Base-by-base conservation (phyloP, 73 alveolate genomes). In the Tetrahymena malaccensis region DNA sequence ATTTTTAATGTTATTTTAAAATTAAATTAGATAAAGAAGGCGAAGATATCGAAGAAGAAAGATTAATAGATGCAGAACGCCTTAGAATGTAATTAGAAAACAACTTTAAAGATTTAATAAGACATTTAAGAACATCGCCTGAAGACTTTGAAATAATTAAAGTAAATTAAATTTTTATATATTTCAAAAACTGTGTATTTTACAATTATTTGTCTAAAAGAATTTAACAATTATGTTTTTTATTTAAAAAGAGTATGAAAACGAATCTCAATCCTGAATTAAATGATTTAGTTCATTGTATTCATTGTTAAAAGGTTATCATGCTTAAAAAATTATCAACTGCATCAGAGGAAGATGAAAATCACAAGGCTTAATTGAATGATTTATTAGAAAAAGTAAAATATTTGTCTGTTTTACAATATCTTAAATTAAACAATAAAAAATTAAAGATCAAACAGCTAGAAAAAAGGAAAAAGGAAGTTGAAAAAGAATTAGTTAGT, bases 261-360 rank as follows among this genome's bases (percentile, higher is more conserved):
- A 50, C 97, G 22, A 95, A 95, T 93, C 55, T 95, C 84, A 95
- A 95, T 56, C 93, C 97, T 33, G 97, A 95, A 55, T 43, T 95
- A 70, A 95, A 94, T 89, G 97, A 95, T 89, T 95, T 95, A 35
- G 93, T 95, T 17, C 97, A 95, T 95, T 95, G 97, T 35, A 94
- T 95, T 34, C 93, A 95, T 27, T 95, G 97, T 37, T 50, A 85
- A 21, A 95, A 89, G 94, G 94, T 95, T 27, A 94, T 95, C 21
- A 95, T 95, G 97, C 55, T 95, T 35, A 95, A 95, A 89, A 95
- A 95, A 43, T 56, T 95, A 10, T 84, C 95, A 85, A 95, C 97
- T 50, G 97, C 97, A 5, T 85, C 93, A 19, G 97, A 95, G 89
- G 97, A 95, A 95, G 93, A 95, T 35, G 84, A 44, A 70, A 95